Evolutionary conservation across 2,329 filamentous ascomycete species (phyloP), one percentile per base, ranked within the genome.

Genomic region (Colletotrichum musae): DNA sequence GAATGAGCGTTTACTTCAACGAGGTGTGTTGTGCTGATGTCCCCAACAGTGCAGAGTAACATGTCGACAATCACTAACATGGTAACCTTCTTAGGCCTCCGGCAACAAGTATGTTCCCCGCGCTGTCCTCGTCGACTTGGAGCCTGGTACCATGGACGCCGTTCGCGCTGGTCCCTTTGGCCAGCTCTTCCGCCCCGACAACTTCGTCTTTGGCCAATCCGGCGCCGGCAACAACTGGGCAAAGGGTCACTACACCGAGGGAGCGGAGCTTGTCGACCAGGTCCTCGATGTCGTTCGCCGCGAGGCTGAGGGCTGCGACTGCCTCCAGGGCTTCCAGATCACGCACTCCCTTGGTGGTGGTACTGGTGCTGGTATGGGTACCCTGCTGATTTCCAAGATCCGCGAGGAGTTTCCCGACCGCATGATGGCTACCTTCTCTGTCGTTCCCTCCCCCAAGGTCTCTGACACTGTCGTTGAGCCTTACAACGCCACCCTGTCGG

Each of bases 141-240:
- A 99, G 90, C 96, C 96, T 77, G 96, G 96, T 87, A 98, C 96
- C 86, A 99, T 98, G 95, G 96, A 99, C 79, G 96, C 96, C 77
- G 95, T 99, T 87, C 95, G 95, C 83, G 94, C 95, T 78, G 95
- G 96, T 84, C 96, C 96, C 75, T 98, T 98, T 83, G 96, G 96
- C 78, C 93, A 98, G 88, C 94, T 99, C 77, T 98, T 99, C 94
- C 95, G 96, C 75, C 96, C 96, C 82, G 96, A 99, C 89, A 99
- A 98, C 93, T 98, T 98, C 87, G 94, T 98, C 82, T 98, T 98
- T 85, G 96, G 96, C 79, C 96, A 98, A 89, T 98, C 96, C 79
- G 95, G 96, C 90, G 96, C 96, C 84, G 96, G 96, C 87, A 99
- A 99, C 94, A 98, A 98, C 92, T 99, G 96, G 96, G 96, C 96